phyloP scores from a whole-genome alignment of 177 flowering plant species.

The Telopea speciosissima region DNA sequence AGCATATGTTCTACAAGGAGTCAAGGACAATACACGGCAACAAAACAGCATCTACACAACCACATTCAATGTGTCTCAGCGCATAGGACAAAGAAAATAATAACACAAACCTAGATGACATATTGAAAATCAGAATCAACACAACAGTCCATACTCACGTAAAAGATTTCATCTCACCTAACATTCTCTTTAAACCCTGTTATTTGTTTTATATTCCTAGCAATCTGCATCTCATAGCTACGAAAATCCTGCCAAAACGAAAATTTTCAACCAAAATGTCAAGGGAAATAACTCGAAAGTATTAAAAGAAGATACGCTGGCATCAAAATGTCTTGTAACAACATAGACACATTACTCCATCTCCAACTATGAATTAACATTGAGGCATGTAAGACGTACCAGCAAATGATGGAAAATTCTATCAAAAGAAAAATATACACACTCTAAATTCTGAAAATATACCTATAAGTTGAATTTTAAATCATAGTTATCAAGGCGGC shows the following conservation, averaged over 20 bases:
- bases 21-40: neutral
- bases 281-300: conserved; percentile 5
- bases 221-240: conserved; percentile 39
- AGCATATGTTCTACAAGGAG: neutral
- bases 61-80: neutral
- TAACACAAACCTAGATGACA: neutral
- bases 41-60: neutral
- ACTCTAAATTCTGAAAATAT: no score
- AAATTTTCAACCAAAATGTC: neutral
- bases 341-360: neutral
- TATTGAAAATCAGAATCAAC: neutral
- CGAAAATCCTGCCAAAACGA: conserved; percentile 39
- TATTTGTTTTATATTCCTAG: conserved; percentile 43
- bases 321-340: neutral
- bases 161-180: conserved; percentile 30
- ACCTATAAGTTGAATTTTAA: neutral
- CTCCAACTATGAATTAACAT: neutral
- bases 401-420: neutral
- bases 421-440: neutral
- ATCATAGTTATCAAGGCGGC: no score
- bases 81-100: neutral
- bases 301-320: neutral
- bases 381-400: neutral
- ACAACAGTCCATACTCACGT: neutral
- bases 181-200: conserved; percentile 52